phyloP scores from a whole-genome alignment of 805 yeast species.

The Hanseniaspora opuntiae region DNA sequence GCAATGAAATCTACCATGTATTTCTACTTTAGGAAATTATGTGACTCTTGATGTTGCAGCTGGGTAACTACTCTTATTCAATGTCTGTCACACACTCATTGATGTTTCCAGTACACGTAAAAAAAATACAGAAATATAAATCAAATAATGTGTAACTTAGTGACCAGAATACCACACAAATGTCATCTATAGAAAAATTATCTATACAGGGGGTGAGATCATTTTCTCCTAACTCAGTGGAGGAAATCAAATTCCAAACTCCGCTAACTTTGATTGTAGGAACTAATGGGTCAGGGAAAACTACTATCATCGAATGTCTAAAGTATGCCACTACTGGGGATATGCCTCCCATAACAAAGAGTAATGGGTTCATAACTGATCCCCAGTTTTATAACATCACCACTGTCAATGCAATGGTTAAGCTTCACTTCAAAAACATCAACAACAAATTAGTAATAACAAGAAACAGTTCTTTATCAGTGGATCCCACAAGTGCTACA shows the following conservation, averaged over 20 bases:
- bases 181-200: conserved; percentile 41
- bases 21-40: no score
- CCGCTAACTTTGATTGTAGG: conserved; percentile 94
- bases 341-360: conserved; percentile 87
- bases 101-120: not conserved
- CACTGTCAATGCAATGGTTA: conserved; percentile 79
- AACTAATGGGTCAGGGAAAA: conserved; percentile 90
- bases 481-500: conserved; percentile 46
- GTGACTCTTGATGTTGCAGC: no score
- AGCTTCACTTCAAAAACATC: conserved; percentile 45
- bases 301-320: conserved; percentile 87
- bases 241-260: conserved; percentile 74
- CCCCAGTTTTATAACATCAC: conserved; percentile 67
- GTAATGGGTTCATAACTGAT: conserved; percentile 92
- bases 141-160: no score
- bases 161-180: conserved; percentile 3
- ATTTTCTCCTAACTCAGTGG: conserved; percentile 71
- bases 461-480: conserved; percentile 62
- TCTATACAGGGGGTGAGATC: conserved; percentile 83
- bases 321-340: conserved; percentile 92
- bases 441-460: conserved; percentile 61
- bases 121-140: no score
- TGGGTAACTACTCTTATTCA: no score
- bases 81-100: no score
- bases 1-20: no score